phyloP scores from a whole-genome alignment of 768 basidiomycete species.

The Collybia nuda region DNA sequence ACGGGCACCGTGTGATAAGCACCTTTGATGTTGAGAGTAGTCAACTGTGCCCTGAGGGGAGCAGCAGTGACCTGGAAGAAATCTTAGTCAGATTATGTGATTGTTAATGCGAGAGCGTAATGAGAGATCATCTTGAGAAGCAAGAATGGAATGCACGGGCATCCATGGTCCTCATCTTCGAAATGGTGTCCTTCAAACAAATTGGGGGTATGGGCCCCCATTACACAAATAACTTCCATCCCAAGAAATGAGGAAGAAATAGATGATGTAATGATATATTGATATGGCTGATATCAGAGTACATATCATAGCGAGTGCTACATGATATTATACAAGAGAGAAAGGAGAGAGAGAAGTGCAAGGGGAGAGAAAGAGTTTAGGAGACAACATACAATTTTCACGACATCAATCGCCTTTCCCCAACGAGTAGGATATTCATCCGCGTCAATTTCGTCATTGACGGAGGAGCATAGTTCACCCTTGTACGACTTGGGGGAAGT shows the following conservation, averaged over 20 bases:
- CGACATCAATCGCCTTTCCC: conserved; percentile 13
- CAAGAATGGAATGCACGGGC: not conserved
- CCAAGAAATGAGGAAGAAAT: not conserved
- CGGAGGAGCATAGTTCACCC: conserved; percentile 7
- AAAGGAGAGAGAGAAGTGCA: not conserved
- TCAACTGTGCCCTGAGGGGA: conserved; percentile 26
- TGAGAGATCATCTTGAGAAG: not conserved
- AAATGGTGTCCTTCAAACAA: conserved; percentile 1
- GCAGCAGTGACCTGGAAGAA: conserved; percentile 16
- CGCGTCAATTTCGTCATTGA: conserved; percentile 21
- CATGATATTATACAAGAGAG: not conserved
- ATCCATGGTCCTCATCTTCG: not conserved
- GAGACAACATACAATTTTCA: conserved; percentile 12
- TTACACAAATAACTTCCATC: not conserved
- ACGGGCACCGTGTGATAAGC: conserved; percentile 27
- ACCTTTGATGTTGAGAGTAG: conserved; percentile 25
- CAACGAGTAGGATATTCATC: conserved; percentile 22
- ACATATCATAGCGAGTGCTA: too few relatives aligned
- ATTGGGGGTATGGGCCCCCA: not conserved
- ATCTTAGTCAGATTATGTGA: not conserved
- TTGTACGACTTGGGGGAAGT: too few relatives aligned
- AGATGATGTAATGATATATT: not conserved
- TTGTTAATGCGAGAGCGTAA: not conserved
- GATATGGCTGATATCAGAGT: too few relatives aligned
- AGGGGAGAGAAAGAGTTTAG: not conserved